Evolutionary conservation across 805 yeast genomes (phyloP).

Genomic region (Zygotorulaspora danielsina): DNA sequence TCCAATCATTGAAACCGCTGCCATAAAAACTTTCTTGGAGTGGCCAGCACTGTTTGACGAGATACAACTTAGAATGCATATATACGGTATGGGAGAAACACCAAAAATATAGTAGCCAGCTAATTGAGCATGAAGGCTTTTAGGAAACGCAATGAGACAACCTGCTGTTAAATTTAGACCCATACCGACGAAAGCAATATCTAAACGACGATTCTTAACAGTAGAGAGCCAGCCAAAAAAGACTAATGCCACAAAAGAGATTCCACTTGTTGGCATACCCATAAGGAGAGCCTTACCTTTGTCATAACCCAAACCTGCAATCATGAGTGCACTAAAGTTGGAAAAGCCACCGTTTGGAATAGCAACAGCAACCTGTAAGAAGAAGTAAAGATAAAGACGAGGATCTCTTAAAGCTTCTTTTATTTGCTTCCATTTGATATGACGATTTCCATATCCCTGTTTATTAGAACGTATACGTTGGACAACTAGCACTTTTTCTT

Average conservation of each 20-base stretch:
- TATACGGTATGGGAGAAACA: constrained; percentile 32
- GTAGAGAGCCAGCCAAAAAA: constrained; percentile 19
- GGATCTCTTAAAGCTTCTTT: constrained; percentile 45
- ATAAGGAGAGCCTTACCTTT: constrained; percentile 37
- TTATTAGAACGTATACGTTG: constrained; percentile 47
- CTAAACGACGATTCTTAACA: constrained; percentile 24
- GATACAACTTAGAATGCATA: constrained; percentile 28
- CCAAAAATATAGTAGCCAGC: constrained; percentile 36
- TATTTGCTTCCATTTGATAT: constrained; percentile 49
- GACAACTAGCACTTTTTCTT: constrained; percentile 43
- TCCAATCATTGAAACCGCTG: constrained; percentile 52
- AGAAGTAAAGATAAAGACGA: constrained; percentile 44
- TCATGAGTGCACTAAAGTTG: constrained; percentile 41
- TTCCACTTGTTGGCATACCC: constrained; percentile 42
- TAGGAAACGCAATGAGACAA: constrained; percentile 42
- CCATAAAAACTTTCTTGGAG: constrained; percentile 57
- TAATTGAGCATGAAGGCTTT: constrained; percentile 30
- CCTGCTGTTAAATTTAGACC: constrained; percentile 31
- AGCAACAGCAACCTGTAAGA: constrained; percentile 36
- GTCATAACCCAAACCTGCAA: constrained; percentile 41
- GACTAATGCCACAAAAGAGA: constrained; percentile 32
- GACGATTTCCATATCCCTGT: constrained; percentile 51
- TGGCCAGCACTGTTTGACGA: constrained; percentile 56
- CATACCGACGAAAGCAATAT: constrained; percentile 25
- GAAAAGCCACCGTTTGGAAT: constrained; percentile 50